Evolutionary conservation across 352 stramenopile genomes (phyloP).

Genomic region (Globisporangium nodosum): DNA sequence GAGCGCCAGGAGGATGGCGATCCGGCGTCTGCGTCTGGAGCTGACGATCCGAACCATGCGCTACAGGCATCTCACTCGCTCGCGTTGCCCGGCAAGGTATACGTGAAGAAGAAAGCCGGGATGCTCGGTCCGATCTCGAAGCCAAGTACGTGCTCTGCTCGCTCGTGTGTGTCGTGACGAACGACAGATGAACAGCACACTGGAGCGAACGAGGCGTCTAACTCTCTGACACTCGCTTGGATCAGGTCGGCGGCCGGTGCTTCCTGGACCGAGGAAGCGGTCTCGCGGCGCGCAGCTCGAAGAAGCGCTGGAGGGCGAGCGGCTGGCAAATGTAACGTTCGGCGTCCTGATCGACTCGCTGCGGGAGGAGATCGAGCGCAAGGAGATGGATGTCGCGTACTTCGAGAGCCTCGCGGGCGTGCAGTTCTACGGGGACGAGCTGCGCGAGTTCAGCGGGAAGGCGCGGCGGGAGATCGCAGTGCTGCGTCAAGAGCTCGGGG

Average conservation of each 20-base stretch:
- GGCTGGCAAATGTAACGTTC: conserved; percentile 32
- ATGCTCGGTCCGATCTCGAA: conserved; percentile 69
- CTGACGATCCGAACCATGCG: conserved; percentile 1
- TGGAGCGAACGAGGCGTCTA: neutral
- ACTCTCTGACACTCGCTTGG: neutral
- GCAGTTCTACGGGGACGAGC: conserved; percentile 42
- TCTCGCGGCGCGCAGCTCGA: conserved; percentile 71
- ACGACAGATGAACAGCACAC: neutral
- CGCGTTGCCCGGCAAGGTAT: conserved; percentile 21
- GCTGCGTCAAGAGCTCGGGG: conserved; percentile 33
- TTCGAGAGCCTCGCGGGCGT: conserved; percentile 64
- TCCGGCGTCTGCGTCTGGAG: neutral
- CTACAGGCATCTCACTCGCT: neutral
- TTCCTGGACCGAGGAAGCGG: conserved; percentile 33
- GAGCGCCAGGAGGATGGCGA: conserved; percentile 7
- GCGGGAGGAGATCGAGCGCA: conserved; percentile 65
- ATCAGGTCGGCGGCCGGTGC: conserved; percentile 19
- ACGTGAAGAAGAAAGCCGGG: conserved; percentile 61
- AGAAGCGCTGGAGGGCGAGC: conserved; percentile 51
- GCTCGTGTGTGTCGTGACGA: neutral
- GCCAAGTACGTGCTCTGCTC: conserved; percentile 23
- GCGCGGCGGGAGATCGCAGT: conserved; percentile 27
- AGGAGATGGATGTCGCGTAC: conserved; percentile 74
- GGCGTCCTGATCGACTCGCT: conserved; percentile 41
- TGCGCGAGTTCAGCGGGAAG: conserved; percentile 39